Percentiles rank a stretch among this genome's conserved stretches.
Evolutionary conservation across 805 yeast genomes (phyloP).

Genomic region (Metschnikowia cubensis): DNA sequence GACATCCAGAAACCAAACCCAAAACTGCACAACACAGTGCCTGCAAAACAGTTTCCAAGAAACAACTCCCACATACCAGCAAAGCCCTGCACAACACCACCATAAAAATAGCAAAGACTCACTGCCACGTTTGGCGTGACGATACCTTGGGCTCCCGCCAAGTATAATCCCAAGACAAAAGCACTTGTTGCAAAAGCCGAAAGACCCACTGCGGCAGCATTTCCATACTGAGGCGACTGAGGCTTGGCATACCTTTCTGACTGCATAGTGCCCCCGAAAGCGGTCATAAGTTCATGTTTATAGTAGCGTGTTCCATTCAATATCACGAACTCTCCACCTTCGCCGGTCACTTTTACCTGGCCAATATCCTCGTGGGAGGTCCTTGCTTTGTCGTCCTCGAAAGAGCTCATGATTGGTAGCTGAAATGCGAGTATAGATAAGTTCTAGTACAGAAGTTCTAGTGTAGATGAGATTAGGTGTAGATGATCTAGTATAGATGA

Average conservation of each 20-base stretch:
- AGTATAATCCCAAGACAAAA: conserved; percentile 44
- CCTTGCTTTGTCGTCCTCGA: not conserved
- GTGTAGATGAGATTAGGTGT: too few species aligned
- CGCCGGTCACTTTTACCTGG: conserved; percentile 19
- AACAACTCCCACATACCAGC: conserved; percentile 51
- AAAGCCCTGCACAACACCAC: conserved; percentile 47
- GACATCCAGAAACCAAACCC: conserved; percentile 53
- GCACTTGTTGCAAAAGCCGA: conserved; percentile 46
- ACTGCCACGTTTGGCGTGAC: conserved; percentile 39
- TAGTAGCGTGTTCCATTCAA: conserved; percentile 43
- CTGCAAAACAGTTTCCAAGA: conserved; percentile 54
- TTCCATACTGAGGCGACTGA: conserved; percentile 31
- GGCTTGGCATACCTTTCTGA: conserved; percentile 46
- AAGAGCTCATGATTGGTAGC: conserved; percentile 1
- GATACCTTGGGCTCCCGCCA: conserved; percentile 46
- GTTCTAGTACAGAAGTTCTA: too few species aligned
- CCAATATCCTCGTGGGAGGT: not conserved
- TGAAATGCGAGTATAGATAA: not conserved
- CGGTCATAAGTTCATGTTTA: conserved; percentile 54
- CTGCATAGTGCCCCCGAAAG: conserved; percentile 58
- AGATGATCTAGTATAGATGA: too few species aligned
- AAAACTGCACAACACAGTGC: conserved; percentile 48
- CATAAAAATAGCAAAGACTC: conserved; percentile 45
- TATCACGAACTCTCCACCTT: conserved; percentile 39
- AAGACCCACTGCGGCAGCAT: conserved; percentile 54